A percentile compares a stretch with the other conserved stretches of the same genome.
Conservation (phyloP, 2,329 filamentous ascomycete genomes). For the Trichoderma brevicompactum region DNA sequence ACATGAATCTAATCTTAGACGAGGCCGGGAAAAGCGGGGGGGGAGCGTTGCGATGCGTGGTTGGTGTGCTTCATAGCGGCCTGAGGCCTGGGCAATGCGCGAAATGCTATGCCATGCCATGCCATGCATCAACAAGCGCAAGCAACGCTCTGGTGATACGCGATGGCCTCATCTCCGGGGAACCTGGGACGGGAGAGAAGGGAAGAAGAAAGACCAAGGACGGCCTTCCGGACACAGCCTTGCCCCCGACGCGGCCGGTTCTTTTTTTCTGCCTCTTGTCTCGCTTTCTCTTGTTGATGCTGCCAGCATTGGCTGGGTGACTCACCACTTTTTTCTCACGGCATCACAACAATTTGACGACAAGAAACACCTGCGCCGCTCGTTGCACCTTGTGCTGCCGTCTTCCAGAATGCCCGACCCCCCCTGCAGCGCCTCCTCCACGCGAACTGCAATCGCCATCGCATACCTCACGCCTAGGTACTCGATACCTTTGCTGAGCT, state of each 20-base stretch:
- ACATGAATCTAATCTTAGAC: slow-evolving; percentile 8
- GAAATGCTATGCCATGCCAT: slow-evolving; percentile 9
- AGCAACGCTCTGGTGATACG: slow-evolving; percentile 16
- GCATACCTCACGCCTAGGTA: slow-evolving; percentile 21
- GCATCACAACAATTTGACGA: background rate
- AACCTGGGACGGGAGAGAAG: background rate
- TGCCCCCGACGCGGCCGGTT: background rate
- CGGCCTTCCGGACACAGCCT: background rate
- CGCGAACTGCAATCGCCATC: slow-evolving; percentile 25
- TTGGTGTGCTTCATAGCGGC: slow-evolving; percentile 10
- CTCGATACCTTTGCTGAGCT: slow-evolving; percentile 21
- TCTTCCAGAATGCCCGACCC: slow-evolving; percentile 20
- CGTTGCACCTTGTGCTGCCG: slow-evolving; percentile 14
- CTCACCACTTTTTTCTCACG: too few species aligned
- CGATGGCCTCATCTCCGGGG: slow-evolving; percentile 17
- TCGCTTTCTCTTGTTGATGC: too few species aligned
- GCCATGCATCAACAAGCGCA: slow-evolving; percentile 18
- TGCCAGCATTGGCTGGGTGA: too few species aligned
- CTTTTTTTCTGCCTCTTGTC: too few species aligned
- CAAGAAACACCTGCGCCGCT: background rate
- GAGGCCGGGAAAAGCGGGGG: slow-evolving; percentile 17
- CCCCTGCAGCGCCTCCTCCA: slow-evolving; percentile 8
- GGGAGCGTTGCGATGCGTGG: background rate
- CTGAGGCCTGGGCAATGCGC: slow-evolving; percentile 11
- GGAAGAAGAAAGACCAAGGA: background rate